Evolutionary conservation across 352 stramenopile species (phyloP).

Genomic region (Vaucheria bursata): DNA sequence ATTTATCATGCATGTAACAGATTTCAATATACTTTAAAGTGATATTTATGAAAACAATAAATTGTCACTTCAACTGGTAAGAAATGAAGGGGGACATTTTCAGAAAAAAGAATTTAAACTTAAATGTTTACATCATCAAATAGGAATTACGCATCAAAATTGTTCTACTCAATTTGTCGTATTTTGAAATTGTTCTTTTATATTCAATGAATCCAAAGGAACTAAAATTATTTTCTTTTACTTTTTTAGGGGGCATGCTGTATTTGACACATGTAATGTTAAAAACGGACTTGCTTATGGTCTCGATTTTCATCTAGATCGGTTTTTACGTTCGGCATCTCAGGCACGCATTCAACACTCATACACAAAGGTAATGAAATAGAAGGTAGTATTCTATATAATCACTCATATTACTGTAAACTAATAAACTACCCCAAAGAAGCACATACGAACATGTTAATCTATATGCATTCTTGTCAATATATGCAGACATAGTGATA

Average conservation of each 20-base stretch:
- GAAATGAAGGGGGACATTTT: too few species aligned
- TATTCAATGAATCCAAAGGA: not conserved
- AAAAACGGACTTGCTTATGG: conserved; percentile 43
- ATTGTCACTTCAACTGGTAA: too few species aligned
- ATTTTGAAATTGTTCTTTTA: not conserved
- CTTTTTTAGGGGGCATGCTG: conserved; percentile 17
- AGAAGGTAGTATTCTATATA: too few species aligned
- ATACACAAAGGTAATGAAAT: conserved; percentile 47
- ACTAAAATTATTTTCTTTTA: not conserved
- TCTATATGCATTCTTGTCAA: too few species aligned
- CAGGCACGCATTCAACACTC: conserved; percentile 38
- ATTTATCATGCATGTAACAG: too few species aligned
- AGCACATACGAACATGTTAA: too few species aligned
- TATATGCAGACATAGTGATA: too few species aligned
- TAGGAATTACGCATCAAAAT: not conserved
- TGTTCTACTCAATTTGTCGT: not conserved
- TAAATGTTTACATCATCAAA: conserved; percentile 12
- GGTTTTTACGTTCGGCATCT: conserved; percentile 41
- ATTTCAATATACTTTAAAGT: too few species aligned
- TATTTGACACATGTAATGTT: conserved; percentile 52
- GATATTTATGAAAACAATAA: too few species aligned
- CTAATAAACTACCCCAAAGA: too few species aligned
- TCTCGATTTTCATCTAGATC: conserved; percentile 51
- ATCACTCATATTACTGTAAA: too few species aligned
- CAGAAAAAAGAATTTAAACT: too few species aligned